Evolutionary conservation across 73 alveolate genomes (phyloP).

Genomic region (Halteria grandinella): DNA sequence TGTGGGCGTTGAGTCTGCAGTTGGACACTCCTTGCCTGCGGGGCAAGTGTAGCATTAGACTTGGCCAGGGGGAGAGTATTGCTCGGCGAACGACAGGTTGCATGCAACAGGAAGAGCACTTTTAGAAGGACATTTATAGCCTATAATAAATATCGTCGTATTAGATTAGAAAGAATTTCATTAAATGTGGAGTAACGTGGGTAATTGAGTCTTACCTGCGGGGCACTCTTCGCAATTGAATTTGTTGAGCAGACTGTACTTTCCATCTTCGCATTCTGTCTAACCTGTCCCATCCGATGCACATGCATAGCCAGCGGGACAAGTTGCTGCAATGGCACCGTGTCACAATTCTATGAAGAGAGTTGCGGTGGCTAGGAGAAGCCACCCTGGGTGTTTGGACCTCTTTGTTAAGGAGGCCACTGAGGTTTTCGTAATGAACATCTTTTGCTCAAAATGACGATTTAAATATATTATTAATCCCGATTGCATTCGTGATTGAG

Average conservation of each 20-base stretch:
- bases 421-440: too few species aligned
- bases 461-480: too few species aligned
- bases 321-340: too few species aligned
- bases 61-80: slow-evolving; percentile 6
- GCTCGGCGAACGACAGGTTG: not conserved
- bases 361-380: too few species aligned
- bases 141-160: slow-evolving; percentile 2
- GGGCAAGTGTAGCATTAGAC: slow-evolving; percentile 9
- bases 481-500: too few species aligned
- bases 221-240: slow-evolving; percentile 58
- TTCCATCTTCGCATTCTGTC: slow-evolving; percentile 55
- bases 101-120: slow-evolving; percentile 5
- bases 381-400: too few species aligned
- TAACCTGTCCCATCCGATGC: slow-evolving; percentile 36
- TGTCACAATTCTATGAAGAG: too few species aligned
- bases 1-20: slow-evolving; percentile 19
- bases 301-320: slow-evolving; percentile 66
- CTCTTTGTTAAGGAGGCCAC: too few species aligned
- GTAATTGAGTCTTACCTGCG: slow-evolving; percentile 53
- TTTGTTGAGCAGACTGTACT: slow-evolving; percentile 33
- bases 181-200: too few species aligned
- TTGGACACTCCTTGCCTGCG: slow-evolving; percentile 34
- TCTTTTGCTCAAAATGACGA: too few species aligned
- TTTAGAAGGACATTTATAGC: slow-evolving; percentile 28
- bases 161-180: slow-evolving; percentile 5